These are phyloP conservation scores for Oidium heveae DNA, from an alignment of 2,329 filamentous ascomycete genomes.

Conservation along the genomic window DNA sequence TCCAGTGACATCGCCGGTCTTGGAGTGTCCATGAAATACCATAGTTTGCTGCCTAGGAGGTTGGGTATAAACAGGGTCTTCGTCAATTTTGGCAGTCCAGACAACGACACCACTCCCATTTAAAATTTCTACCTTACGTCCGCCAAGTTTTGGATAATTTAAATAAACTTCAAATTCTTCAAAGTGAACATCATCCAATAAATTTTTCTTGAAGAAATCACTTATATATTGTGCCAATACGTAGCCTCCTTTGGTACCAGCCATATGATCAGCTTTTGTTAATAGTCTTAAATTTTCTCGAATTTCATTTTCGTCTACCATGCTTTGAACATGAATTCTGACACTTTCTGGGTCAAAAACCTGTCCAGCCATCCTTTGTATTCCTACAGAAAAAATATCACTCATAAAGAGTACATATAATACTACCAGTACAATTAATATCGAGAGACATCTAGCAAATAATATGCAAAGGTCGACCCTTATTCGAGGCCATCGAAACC, in stretches of 20 bases:
- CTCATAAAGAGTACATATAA: slow-evolving; percentile 71
- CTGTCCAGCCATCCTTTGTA: slow-evolving; percentile 34
- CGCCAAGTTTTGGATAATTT: slow-evolving; percentile 63
- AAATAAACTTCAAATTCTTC: slow-evolving; percentile 74
- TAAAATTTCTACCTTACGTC: slow-evolving; percentile 59
- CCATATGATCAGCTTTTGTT: slow-evolving; percentile 68
- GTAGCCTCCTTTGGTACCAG: slow-evolving; percentile 82
- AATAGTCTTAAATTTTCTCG: slow-evolving; percentile 51
- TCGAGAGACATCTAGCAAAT: slow-evolving; percentile 45
- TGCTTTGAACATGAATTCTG: slow-evolving; percentile 45
- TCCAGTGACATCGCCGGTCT: slow-evolving; percentile 61
- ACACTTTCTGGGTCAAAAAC: slow-evolving; percentile 70
- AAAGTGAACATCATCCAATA: slow-evolving; percentile 49
- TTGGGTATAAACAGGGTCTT: slow-evolving; percentile 43
- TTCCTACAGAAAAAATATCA: slow-evolving; percentile 49
- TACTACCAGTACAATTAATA: slow-evolving; percentile 50
- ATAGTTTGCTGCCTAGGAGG: slow-evolving; percentile 41
- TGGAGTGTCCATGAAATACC: slow-evolving; percentile 74
- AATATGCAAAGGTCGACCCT: slow-evolving; percentile 27
- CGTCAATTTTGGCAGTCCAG: slow-evolving; percentile 70
- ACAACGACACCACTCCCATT: slow-evolving; percentile 34
- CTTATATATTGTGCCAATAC: slow-evolving; percentile 66
- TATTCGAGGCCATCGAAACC: slow-evolving; percentile 10
- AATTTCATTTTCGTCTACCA: slow-evolving; percentile 44
- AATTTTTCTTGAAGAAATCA: slow-evolving; percentile 44